These are phyloP conservation scores for Vaccinium macrocarpon DNA, from an alignment of 148 eudicot genomes.

Conservation along the genomic window DNA sequence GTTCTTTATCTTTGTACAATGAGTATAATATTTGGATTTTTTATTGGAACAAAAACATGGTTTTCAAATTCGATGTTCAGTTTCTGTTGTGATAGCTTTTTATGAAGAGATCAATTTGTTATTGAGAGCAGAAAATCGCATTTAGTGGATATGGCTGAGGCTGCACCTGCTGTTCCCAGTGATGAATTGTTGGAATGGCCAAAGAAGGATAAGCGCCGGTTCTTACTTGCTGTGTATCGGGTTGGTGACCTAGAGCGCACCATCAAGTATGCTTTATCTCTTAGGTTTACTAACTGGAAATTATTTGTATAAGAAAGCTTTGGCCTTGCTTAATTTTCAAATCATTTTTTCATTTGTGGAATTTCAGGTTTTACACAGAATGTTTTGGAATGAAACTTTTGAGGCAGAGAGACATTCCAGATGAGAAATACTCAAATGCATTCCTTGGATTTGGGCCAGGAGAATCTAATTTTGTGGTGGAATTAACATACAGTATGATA, in stretches of 20 bases:
- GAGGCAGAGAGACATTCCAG: conserved; percentile 91
- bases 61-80: not conserved
- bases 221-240: conserved; percentile 82
- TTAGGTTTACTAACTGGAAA: not conserved
- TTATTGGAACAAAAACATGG: not conserved
- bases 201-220: conserved; percentile 68
- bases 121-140: conserved; percentile 3
- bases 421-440: conserved; percentile 89
- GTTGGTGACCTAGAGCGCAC: conserved; percentile 94
- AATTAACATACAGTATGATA: conserved; percentile 90
- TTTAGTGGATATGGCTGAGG: conserved; percentile 57
- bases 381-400: conserved; percentile 88
- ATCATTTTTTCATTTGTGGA: not conserved
- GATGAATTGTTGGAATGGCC: conserved; percentile 79
- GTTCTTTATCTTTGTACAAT: not conserved
- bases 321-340: not conserved
- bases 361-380: conserved; percentile 81
- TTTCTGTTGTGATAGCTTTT: not conserved
- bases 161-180: conserved; percentile 41
- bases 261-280: conserved; percentile 57
- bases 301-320: not conserved
- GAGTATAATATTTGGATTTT: not conserved
- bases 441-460: conserved; percentile 96
- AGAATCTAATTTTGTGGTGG: conserved; percentile 73
- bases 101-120: not conserved